Base-by-base conservation (phyloP, 1,139 yeast genomes). In the Kazachstania sp. region DNA sequence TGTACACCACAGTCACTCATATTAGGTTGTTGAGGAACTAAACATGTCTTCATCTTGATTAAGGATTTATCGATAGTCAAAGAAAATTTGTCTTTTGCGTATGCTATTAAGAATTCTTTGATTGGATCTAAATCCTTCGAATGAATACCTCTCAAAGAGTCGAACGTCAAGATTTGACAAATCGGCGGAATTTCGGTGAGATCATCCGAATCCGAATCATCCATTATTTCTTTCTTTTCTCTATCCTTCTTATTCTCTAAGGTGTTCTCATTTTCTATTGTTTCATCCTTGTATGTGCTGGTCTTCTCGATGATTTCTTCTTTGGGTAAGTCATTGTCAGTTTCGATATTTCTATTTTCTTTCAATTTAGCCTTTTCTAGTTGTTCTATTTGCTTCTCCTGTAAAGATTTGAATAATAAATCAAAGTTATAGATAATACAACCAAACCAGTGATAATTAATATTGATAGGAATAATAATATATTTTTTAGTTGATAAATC, bases 1-100 rank as follows among this genome's bases (percentile, higher is more conserved):
- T 86, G 97, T 20, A 94, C 79, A 1, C 99, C 99, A 68, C 99
- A 94, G 63, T 94, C 98, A 60, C 90, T 86, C 66, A 82, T 81
- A 62, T 94, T 94, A 44, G 81, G 80, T 61, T 94, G 99, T 51
- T 76, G 80, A 0, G 97, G 96, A 0, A 88, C 95, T 29, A 69
- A 61, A 5, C 85, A 83, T 3, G 72, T 69, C 46, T 71, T 66
- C 45, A 70, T 63, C 41, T 63, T 61, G 32, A 75, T 67, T 43
- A 71, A 73, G 4, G 68, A 65, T n/a, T 71, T 71, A 15, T 69
- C 67, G 7, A 86, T 59, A 0, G 68, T 71, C 2, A 83, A 55
- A 0, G 68, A 68, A 53, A 78, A 74, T 56, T 78, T 81, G 39
- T 84, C 92, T 50, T 72, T 69, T 19, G 95, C 92, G 63, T 83